Base-by-base conservation (phyloP, 1,139 yeast species). In the Suzukiozyma palmioleophila region DNA sequence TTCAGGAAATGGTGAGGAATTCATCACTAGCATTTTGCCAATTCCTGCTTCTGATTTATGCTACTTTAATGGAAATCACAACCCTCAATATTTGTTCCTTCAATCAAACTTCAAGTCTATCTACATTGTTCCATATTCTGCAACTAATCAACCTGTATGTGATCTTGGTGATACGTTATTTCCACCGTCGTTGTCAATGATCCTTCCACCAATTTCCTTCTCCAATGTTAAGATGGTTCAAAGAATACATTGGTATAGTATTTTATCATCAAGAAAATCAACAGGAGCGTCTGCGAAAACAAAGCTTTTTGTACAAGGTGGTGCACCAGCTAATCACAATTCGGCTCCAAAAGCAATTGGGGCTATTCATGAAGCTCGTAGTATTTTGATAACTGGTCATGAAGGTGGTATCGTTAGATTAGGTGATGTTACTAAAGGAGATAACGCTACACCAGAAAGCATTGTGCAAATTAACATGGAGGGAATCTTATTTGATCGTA, bases 381-480 rank as follows among this genome's bases (percentile, higher is more conserved):
- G 79, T 27, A 84, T 88, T 2, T 60, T 84, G 36, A 75, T 85
- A 2, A 79, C 95, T 0, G 97, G 97, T 1, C 97, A 88, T 57
- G 75, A 75, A 28, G 81, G 83, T 52, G 97, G 97, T 0, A 70
- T 78, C 16, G 79, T 92, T 0, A 73, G 95, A 46, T 59, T 92
- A 15, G 81, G 87, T 74, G 96, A 90, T 59, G 82, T 89, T 1
- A 80, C 95, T 0, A 79, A 82, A 45, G 86, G 85, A 22, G 96
- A 86, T 50, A 63, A 79, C 13, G 83, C 75, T 43, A 88, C 82
- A 37, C 67, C 77, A n/a, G 73, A 65, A 43, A 57, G 56, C 21
- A 51, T 60, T 8, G 56, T 70, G 2, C 73, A 67, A 47, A 49
- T 69, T 11, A 60, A 65, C 40, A 59, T 70, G 40, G 55, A 55